Percentiles rank a stretch among this genome's conserved stretches.
Evolutionary conservation across 805 yeast genomes (phyloP).

Genomic region (Kazachstania bromeliacearum): DNA sequence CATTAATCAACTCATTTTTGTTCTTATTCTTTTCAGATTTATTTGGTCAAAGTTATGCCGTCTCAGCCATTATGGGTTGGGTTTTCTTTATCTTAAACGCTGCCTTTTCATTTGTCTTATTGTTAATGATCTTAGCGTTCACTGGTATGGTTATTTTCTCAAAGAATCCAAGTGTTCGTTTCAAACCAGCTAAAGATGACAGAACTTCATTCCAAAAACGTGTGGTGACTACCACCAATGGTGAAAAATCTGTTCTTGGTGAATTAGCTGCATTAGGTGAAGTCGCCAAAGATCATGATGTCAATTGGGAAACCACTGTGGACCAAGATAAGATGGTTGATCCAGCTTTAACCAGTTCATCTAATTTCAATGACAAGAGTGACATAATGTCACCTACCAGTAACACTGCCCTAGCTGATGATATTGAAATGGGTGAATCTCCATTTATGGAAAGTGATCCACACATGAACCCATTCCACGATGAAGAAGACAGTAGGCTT

Average conservation of each 20-base stretch:
- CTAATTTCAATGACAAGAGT: not conserved
- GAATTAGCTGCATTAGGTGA: slow-evolving; percentile 67
- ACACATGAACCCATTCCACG: too few relatives aligned
- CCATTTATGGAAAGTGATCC: too few relatives aligned
- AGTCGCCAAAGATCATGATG: slow-evolving; percentile 75
- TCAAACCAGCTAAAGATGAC: slow-evolving; percentile 84
- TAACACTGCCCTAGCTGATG: too few relatives aligned
- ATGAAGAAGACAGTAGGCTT: too few relatives aligned
- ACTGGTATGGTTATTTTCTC: slow-evolving; percentile 54
- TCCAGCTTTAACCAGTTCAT: not conserved
- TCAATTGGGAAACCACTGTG: slow-evolving; percentile 47
- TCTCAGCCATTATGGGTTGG: slow-evolving; percentile 84
- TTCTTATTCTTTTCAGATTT: slow-evolving; percentile 79
- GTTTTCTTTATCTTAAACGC: slow-evolving; percentile 83
- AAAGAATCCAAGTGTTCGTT: slow-evolving; percentile 82
- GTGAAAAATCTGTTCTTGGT: slow-evolving; percentile 10
- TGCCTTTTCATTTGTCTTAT: slow-evolving; percentile 68
- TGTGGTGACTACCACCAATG: slow-evolving; percentile 16
- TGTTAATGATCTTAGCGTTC: slow-evolving; percentile 61
- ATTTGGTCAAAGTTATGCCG: slow-evolving; percentile 72
- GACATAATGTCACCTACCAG: too few relatives aligned
- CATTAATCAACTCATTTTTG: slow-evolving; percentile 69
- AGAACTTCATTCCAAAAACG: slow-evolving; percentile 75
- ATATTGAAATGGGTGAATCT: too few relatives aligned
- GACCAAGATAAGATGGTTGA: not conserved